Conservation (phyloP, 2,329 filamentous ascomycete genomes). For the Aspergillus intermedius region DNA sequence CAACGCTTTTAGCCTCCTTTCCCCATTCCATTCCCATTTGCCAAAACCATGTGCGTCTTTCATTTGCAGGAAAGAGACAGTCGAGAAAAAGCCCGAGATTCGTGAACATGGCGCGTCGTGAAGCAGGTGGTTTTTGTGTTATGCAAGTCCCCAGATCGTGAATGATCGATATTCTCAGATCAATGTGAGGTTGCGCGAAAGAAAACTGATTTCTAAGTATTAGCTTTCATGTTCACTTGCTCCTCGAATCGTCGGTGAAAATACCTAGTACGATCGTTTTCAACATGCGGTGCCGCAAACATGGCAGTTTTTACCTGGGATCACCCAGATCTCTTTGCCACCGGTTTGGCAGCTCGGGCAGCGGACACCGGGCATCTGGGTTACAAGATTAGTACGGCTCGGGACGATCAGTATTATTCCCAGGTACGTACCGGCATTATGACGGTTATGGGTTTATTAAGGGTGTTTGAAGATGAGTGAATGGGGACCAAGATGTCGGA, state of each 20-base stretch:
- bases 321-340: constrained; percentile 39
- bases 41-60: background rate
- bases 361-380: constrained; percentile 40
- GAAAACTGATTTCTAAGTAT: background rate
- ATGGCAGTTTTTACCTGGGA: constrained; percentile 42
- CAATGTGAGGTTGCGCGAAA: background rate
- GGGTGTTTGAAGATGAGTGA: background rate
- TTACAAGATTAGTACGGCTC: background rate
- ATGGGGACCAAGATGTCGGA: background rate
- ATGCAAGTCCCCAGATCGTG: background rate
- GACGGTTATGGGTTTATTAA: background rate
- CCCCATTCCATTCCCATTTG: background rate
- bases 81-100: background rate
- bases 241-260: background rate
- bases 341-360: constrained; percentile 33
- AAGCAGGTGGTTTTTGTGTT: background rate
- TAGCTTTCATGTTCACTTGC: background rate
- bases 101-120: background rate
- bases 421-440: constrained; percentile 6
- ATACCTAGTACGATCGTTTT: constrained; percentile 9
- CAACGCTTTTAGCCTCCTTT: background rate
- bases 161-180: background rate
- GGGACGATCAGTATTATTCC: background rate
- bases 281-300: constrained; percentile 32
- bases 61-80: background rate